Evolutionary conservation across 148 eudicot genomes (phyloP).

Genomic region (Rhododendron molle): DNA sequence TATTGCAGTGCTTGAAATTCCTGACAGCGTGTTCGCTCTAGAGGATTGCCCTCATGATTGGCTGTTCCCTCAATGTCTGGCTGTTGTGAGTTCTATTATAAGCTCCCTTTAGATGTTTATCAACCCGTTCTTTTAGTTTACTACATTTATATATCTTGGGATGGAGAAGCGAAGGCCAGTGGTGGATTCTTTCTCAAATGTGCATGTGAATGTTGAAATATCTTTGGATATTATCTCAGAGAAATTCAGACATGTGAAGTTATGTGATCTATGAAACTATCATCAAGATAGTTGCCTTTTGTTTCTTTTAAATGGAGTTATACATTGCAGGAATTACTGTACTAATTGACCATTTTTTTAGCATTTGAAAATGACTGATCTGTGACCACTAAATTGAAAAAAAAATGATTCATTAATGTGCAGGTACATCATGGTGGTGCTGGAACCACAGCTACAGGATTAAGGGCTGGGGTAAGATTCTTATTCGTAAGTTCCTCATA

Average conservation of each 20-base stretch:
- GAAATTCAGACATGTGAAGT: background rate
- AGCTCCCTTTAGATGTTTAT: background rate
- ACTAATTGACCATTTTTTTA: background rate
- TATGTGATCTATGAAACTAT: too few species aligned
- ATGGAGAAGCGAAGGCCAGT: background rate
- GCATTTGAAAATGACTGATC: background rate
- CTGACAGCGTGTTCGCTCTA: constrained; percentile 54
- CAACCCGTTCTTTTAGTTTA: background rate
- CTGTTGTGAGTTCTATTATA: constrained; percentile 59
- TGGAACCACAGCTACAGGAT: constrained; percentile 94
- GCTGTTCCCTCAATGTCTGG: constrained; percentile 82
- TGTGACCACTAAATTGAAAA: background rate
- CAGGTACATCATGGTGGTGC: constrained; percentile 90
- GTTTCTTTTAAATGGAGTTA: background rate
- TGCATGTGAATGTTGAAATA: background rate
- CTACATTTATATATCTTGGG: background rate
- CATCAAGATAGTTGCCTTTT: background rate
- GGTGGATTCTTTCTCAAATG: background rate
- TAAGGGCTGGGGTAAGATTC: constrained; percentile 77
- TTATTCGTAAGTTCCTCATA: background rate
- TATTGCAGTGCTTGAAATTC: constrained; percentile 55
- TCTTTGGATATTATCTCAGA: background rate
- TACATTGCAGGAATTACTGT: background rate
- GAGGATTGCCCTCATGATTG: constrained; percentile 92
- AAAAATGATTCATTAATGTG: background rate